Conservation (phyloP, 306 rosid species). For the Vachellia pachyceras region DNA sequence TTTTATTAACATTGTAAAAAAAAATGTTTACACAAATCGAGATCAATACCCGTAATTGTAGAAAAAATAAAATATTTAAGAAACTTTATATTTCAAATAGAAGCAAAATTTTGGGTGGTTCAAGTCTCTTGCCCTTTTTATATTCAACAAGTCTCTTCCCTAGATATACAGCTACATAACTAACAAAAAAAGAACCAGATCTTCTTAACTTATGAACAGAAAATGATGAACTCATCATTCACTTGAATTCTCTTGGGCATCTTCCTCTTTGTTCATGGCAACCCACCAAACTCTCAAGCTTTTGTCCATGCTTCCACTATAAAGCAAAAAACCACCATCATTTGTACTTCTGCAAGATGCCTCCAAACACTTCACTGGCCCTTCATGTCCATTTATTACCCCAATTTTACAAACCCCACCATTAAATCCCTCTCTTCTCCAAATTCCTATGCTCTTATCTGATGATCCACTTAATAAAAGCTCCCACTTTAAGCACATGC, state of each 20-base stretch:
- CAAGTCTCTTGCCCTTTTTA: not conserved
- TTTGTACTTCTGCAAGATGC: slow-evolving; percentile 56
- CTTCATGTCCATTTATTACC: slow-evolving; percentile 75
- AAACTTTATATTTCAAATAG: too few species aligned
- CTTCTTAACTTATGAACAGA: too few species aligned
- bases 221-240: too few species aligned
- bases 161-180: too few species aligned
- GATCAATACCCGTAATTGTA: too few species aligned
- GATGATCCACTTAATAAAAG: slow-evolving; percentile 83
- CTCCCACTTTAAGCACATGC: slow-evolving; percentile 68
- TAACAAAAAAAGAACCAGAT: too few species aligned
- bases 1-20: too few species aligned
- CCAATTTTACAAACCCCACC: slow-evolving; percentile 65
- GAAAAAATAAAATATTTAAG: too few species aligned
- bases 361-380: slow-evolving; percentile 90
- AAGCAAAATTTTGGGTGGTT: not conserved
- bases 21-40: too few species aligned
- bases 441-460: slow-evolving; percentile 78
- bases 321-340: slow-evolving; percentile 77
- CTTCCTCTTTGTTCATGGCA: too few species aligned
- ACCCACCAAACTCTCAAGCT: slow-evolving; percentile 46
- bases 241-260: too few species aligned
- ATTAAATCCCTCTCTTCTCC: slow-evolving; percentile 79
- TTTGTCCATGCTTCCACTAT: slow-evolving; percentile 83
- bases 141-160: not conserved